Evolutionary conservation across 108 stramenopile species (phyloP), one percentile per base, ranked within the genome.

Genomic region (Fistulifera pelliculosa): DNA sequence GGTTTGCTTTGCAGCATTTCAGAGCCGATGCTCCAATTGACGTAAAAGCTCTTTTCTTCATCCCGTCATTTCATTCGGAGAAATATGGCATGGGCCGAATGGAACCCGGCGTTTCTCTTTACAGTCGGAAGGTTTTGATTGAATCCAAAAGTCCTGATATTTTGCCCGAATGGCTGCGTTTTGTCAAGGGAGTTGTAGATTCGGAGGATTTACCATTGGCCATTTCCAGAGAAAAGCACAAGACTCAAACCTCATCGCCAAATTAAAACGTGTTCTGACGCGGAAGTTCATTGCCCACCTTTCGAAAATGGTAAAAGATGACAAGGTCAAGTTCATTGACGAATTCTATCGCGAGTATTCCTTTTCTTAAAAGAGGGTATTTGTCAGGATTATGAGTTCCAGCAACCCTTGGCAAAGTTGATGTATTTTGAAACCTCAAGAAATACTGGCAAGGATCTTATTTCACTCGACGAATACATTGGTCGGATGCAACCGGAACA

Each of bases 81-180:
- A 97, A 98, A 83, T 95, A 94, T 61, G 98, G 99, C 2, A 94
- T 97, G 94, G 95, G 89, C 39, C 81, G 97, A n/a, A 94, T 96
- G 93, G 90, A 94, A 56, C 92, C 94, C 8, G 96, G 96, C 24
- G 94, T 99, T 17, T 81, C 78, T 25, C 69, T 99, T 23, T 99
- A 98, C 68, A 84, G 74, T 23, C 83, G 94, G 16, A 95, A 93
- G 73, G 87, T 99, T 6, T 68, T 99, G 44, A 97, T 99, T 65
- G 99, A 99, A 75, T 48, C 75, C 40, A 95, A 95, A 64, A 70
- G 75, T 28, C 71, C 80, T 5, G 83, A 93, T 61, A 83, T 99
- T n/a, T 53, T 97, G 41, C 99, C 99, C 14, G 97, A 99, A 40
- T 99, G 99, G 99, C 69, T 97, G 66, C 74, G 95, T 26, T 96